Base-by-base conservation (phyloP, 352 stramenopile species). In the Phytophthora tentaculata region DNA sequence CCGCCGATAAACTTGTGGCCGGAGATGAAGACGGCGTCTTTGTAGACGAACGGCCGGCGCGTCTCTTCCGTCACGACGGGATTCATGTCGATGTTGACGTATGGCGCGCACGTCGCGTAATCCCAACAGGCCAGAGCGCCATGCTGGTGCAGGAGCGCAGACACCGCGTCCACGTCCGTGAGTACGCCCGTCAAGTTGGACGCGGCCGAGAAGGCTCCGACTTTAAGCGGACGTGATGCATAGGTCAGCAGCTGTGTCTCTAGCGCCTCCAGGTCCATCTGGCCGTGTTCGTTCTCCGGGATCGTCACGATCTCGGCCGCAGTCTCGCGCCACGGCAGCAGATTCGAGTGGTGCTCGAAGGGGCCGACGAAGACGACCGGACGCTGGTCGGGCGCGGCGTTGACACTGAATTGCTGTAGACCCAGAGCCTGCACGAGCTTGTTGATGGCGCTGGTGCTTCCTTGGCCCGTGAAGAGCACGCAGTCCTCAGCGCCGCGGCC, bases 301-400 rank as follows among this genome's bases (percentile, higher is more conserved):
- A 98, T 85, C 13, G 65, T 71, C 2, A 97, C 78, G 17, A 98
- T 77, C 14, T 97, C 84, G 0, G 83, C 89, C 20, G 55, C 79
- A 54, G 77, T 96, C 79, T 99, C 97, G 35, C 97, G 79, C 97
- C 97, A 99, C 3, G 97, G 97, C 13, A 99, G 71, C 44, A 99
- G 67, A 81, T 99, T 99, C 37, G 94, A 98, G 76, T 99, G 98
- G 76, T 99, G 98, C 79, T 99, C 98, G 58, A 98, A 98, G 5
- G 97, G 97, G 20, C 94, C 84, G 13, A 96, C 89, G 44, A 98
- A 95, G 45, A 98, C 94, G 8, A 98, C 85, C 1, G 95, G 81
- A 2, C 63, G 55, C 20, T 79, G 62, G 19, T 60, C 55, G 2
- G 44, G 2, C 5, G 32, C 22, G 48, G 16, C 53, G 7, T 43